Evolutionary conservation across 2,329 filamentous ascomycete species (phyloP), one percentile per base, ranked within the genome.

Genomic region (Penicillium palitans): DNA sequence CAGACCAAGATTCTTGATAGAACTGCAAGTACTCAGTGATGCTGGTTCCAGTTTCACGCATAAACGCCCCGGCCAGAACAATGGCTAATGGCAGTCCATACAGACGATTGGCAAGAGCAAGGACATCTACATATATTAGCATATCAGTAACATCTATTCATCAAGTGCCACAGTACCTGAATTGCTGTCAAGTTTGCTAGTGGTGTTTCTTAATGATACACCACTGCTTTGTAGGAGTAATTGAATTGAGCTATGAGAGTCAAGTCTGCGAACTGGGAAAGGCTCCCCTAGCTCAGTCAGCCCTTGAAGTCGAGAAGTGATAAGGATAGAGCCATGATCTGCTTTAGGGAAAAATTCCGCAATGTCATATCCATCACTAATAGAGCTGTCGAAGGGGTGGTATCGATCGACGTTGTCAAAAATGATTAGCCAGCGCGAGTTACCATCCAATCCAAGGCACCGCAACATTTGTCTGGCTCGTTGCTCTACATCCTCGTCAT

Each of bases 31-130:
- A 82, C 40, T 78, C 65, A 0, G 50, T 55, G n/a, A 72, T 73
- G 35, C 59, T 77, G 0, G 69, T 76, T 39, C 72, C 58, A 27
- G 73, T 71, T 47, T 79, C 61, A 29, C 70, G 56, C 15, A 82
- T 73, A 58, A 79, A 83, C 0, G 76, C 71, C 6, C 79, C 78
- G 19, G 80, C 80, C 17, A 78, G 76, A 5, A 78, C 67, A 17
- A 83, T 72, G 2, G 80, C 79, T 31, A 83, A 72, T 13, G 79
- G 79, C 29, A 81, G 73, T 5, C 80, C 77, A 58, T 78, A 74
- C 0, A 83, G 74, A 49, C 67, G 64, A 35, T 65, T 57, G 2
- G 69, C 69, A 58, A 80, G 72, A 15, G 60, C 19, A 33, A 50
- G 24, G 15, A 68, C 69, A 60, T 68, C 69, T 64, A 47, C 33